Conservation (phyloP, 768 basidiomycete genomes). For the Mycena leptocephala region DNA sequence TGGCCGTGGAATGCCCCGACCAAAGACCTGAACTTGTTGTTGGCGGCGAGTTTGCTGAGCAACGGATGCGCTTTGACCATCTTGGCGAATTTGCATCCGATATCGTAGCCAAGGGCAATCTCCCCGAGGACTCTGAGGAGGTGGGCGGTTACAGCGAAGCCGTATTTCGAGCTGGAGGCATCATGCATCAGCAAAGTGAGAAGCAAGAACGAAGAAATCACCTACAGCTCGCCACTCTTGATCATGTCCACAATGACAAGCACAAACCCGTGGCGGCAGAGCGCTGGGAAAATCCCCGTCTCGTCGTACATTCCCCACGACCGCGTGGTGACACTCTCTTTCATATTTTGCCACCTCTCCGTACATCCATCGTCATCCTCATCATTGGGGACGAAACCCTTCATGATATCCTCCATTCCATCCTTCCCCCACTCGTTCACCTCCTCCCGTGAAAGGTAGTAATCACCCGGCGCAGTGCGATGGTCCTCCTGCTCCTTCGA, state of each 20-base stretch:
- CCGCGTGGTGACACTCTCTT: conserved; percentile 36
- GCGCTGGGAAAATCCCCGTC: conserved; percentile 54
- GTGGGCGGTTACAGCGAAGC: conserved; percentile 15
- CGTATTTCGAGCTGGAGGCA: background rate
- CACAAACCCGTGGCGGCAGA: conserved; percentile 52
- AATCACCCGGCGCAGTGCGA: too few species aligned
- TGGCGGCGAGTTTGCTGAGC: conserved; percentile 13
- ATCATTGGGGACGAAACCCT: background rate
- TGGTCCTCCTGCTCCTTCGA: conserved; percentile 42
- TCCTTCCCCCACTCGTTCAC: too few species aligned
- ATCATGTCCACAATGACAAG: conserved; percentile 52
- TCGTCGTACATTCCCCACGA: conserved; percentile 56
- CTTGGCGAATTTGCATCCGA: conserved; percentile 29
- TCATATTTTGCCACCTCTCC: too few species aligned
- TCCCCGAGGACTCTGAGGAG: background rate
- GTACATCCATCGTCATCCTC: conserved; percentile 31
- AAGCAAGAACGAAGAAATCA: conserved; percentile 48
- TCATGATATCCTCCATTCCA: too few species aligned
- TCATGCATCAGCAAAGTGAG: background rate
- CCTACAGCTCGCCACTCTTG: too few species aligned
- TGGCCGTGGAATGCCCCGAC: too few species aligned
- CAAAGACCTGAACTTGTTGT: background rate
- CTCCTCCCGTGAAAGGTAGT: too few species aligned
- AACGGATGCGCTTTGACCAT: conserved; percentile 1
- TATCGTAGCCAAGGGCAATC: conserved; percentile 24